phyloP scores from a whole-genome alignment of 2,329 filamentous ascomycete species.

The Ceratocystis smalleyi region DNA sequence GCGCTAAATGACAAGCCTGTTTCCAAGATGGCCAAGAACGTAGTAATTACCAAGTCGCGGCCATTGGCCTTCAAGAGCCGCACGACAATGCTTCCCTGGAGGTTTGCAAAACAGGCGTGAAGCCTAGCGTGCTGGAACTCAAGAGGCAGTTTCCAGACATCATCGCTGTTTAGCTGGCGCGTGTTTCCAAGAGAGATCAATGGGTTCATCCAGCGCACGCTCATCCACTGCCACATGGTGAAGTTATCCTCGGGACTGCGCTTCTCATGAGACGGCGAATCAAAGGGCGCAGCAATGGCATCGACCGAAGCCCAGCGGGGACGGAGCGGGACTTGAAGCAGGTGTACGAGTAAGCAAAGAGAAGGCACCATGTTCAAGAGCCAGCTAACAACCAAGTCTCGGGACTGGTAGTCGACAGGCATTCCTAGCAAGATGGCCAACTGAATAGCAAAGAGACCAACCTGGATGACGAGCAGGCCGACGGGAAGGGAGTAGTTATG shows the following conservation, averaged over 20 bases:
- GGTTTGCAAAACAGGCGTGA: slow-evolving; percentile 56
- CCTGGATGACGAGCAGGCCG: slow-evolving; percentile 23
- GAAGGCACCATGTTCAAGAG: slow-evolving; percentile 27
- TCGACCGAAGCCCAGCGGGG: slow-evolving; percentile 37
- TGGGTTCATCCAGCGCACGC: slow-evolving; percentile 66
- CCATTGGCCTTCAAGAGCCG: slow-evolving; percentile 63
- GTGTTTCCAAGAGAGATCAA: slow-evolving; percentile 50
- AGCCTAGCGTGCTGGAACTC: slow-evolving; percentile 69
- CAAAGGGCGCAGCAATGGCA: slow-evolving; percentile 42
- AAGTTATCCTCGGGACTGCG: slow-evolving; percentile 66
- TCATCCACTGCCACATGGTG: slow-evolving; percentile 69
- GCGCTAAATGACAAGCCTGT: slow-evolving; percentile 39
- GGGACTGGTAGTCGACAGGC: slow-evolving; percentile 21
- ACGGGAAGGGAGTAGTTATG: not conserved
- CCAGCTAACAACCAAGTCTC: slow-evolving; percentile 19
- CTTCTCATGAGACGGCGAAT: slow-evolving; percentile 26
- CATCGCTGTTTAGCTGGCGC: slow-evolving; percentile 55
- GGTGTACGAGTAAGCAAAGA: slow-evolving; percentile 33
- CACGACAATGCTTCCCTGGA: slow-evolving; percentile 55
- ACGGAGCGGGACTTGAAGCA: slow-evolving; percentile 56
- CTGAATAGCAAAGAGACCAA: slow-evolving; percentile 23
- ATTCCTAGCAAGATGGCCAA: slow-evolving; percentile 11
- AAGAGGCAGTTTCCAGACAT: slow-evolving; percentile 66
- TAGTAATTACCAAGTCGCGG: slow-evolving; percentile 57
- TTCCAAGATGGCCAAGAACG: slow-evolving; percentile 47